Base-by-base conservation (phyloP, 2,329 filamentous ascomycete species). In the Tolypocladium capitatum region DNA sequence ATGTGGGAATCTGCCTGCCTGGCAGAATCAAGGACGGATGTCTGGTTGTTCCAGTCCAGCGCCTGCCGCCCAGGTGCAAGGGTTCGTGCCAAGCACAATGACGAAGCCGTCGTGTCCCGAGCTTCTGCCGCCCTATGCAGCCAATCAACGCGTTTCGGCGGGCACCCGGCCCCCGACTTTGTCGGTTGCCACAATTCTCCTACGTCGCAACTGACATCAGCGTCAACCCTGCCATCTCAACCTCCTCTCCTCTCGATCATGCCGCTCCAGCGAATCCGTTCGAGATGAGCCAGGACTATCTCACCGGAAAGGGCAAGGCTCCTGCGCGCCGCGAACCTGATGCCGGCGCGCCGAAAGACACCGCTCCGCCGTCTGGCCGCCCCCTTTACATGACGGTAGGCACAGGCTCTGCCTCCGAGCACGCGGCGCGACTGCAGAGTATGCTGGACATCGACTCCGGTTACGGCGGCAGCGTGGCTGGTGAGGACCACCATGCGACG, bases 341-440 rank as follows among this genome's bases (percentile, higher is more conserved):
- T 38, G 48, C 54, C 51, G 58, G 63, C 54, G 48, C 54, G 50
- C 54, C 60, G 48, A 53, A 60, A 46, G 52, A 59, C 36, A 49
- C 53, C 55, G 48, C 56, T 53, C 49, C 58, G 50, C 48, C 62
- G 18, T 52, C 61, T 48, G 55, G 60, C 49, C 60, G 59, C 51
- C 84, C 84, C 45, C 75, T 80, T 50, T 96, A 90, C 67, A 86
- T 94, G 83, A 94, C 87, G 5, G 86, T 96, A 45, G 91, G 91
- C 49, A 81, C 75, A 55, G 90, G 90, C 46, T 81, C 83, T 47
- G 81, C 84, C 21, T 90, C 90, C 20, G 81, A 88, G 60, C 86
- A 87, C 62, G 90, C 88, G 34, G 78, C 84, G 30, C 82, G 82
- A 48, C 73, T 97, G 35, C 86, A 92, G 65, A 80, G 83, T 18